A percentile compares a stretch with the other conserved stretches of the same genome.
Evolutionary conservation across 164 flowering plant species (phyloP).

Genomic region (Chloranthus sessilifolius): DNA sequence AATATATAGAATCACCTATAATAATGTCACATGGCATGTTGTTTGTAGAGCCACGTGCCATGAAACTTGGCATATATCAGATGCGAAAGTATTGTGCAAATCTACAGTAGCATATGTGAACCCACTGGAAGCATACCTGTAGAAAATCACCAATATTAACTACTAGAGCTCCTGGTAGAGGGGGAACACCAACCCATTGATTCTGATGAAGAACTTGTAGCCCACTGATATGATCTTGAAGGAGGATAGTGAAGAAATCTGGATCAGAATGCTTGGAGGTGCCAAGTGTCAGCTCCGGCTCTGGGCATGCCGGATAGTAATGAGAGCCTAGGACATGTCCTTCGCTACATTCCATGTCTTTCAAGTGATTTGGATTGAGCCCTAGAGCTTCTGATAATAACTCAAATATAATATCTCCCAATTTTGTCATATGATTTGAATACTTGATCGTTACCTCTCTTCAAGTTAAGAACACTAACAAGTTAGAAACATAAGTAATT

Average conservation of each 20-base stretch:
- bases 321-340: conserved; percentile 22
- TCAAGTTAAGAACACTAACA: neutral
- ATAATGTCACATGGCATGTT: too few species aligned
- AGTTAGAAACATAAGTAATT: too few species aligned
- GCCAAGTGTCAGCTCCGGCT: conserved; percentile 17
- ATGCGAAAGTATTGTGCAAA: too few species aligned
- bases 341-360: conserved; percentile 14
- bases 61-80: too few species aligned
- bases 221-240: conserved; percentile 21
- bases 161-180: conserved; percentile 16
- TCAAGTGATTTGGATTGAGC: conserved; percentile 19
- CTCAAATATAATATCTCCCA: conserved; percentile 15
- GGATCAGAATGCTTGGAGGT: conserved; percentile 22
- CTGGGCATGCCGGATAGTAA: conserved; percentile 26
- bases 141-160: conserved; percentile 20
- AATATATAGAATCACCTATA: too few species aligned
- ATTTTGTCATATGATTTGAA: neutral
- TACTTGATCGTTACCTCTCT: conserved; percentile 16
- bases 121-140: conserved; percentile 1
- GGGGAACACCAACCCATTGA: conserved; percentile 19
- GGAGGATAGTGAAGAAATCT: conserved; percentile 17
- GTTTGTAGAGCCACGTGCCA: too few species aligned
- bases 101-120: neutral
- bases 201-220: conserved; percentile 18
- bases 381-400: conserved; percentile 28